These are phyloP conservation scores for Sugiyamaella sp. DNA, from an alignment of 1,139 yeast species.

Conservation along the genomic window DNA sequence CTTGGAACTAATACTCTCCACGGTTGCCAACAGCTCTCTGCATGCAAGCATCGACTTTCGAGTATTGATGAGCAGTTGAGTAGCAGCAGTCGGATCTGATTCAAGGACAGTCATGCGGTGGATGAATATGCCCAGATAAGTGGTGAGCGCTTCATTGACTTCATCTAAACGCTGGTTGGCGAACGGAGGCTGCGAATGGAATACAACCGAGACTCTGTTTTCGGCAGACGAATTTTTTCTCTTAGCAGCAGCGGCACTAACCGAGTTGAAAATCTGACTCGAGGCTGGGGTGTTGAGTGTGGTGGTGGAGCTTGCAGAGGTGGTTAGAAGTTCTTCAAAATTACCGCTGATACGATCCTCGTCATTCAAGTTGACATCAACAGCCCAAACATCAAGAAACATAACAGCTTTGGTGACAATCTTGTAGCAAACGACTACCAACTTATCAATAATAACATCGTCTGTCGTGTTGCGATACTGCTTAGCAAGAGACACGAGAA, in stretches of 20 bases:
- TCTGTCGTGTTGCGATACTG: slow-evolving; percentile 76
- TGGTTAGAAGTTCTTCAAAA: neutral
- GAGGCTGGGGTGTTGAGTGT: slow-evolving; percentile 13
- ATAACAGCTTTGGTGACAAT: slow-evolving; percentile 72
- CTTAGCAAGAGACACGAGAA: slow-evolving; percentile 82
- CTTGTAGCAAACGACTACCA: slow-evolving; percentile 73
- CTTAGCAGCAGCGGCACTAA: slow-evolving; percentile 7
- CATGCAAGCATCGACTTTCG: slow-evolving; percentile 48
- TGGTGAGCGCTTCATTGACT: slow-evolving; percentile 67
- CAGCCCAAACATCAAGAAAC: slow-evolving; percentile 73
- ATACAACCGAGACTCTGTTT: slow-evolving; percentile 39
- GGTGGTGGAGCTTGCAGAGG: slow-evolving; percentile 4
- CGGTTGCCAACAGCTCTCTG: slow-evolving; percentile 46
- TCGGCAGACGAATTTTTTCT: slow-evolving; percentile 12
- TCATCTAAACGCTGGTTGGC: slow-evolving; percentile 75
- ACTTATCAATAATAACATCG: slow-evolving; percentile 64
- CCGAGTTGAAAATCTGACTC: slow-evolving; percentile 13
- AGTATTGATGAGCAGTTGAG: slow-evolving; percentile 44
- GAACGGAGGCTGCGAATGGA: slow-evolving; percentile 56
- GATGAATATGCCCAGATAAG: slow-evolving; percentile 60
- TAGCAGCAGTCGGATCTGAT: slow-evolving; percentile 40
- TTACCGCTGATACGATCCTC: slow-evolving; percentile 36
- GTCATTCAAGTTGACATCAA: slow-evolving; percentile 49
- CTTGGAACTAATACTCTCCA: slow-evolving; percentile 40
- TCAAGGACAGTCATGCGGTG: slow-evolving; percentile 39